Evolutionary conservation across 2,329 filamentous ascomycete genomes (phyloP).

Genomic region (Penicillium italicum): DNA sequence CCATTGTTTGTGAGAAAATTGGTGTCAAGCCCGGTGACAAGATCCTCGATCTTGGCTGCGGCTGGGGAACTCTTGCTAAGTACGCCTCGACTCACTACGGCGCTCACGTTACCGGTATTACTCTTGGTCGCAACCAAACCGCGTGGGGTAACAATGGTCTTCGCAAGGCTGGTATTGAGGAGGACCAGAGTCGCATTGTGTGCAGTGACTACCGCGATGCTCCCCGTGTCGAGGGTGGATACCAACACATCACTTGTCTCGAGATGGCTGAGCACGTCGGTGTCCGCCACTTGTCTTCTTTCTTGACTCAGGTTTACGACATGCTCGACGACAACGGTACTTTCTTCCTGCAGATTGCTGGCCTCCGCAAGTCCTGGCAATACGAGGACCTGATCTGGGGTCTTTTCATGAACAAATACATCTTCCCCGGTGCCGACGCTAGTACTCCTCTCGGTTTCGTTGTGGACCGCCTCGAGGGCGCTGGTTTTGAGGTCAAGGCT

Average conservation of each 20-base stretch:
- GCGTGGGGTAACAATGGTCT: conserved; percentile 93
- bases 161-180: conserved; percentile 73
- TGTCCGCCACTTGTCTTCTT: conserved; percentile 77
- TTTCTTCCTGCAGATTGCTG: conserved; percentile 94
- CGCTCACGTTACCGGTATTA: conserved; percentile 80
- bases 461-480: conserved; percentile 76
- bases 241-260: conserved; percentile 93
- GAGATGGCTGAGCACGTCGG: conserved; percentile 99
- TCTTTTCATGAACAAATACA: conserved; percentile 99
- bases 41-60: conserved; percentile 92
- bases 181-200: conserved; percentile 85
- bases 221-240: conserved; percentile 70
- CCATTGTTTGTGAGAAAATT: conserved; percentile 94
- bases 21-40: conserved; percentile 73
- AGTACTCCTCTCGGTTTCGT: conserved; percentile 89
- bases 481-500: conserved; percentile 85
- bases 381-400: conserved; percentile 98
- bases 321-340: conserved; percentile 96
- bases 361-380: conserved; percentile 91
- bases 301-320: conserved; percentile 82
- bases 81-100: conserved; percentile 92
- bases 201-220: conserved; percentile 98
- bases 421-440: conserved; percentile 95
- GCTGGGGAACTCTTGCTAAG: conserved; percentile 93
- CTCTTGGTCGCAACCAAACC: conserved; percentile 92